These are phyloP conservation scores for Trametes sp. DNA, from an alignment of 1,284 basidiomycete genomes.

Conservation along the genomic window DNA sequence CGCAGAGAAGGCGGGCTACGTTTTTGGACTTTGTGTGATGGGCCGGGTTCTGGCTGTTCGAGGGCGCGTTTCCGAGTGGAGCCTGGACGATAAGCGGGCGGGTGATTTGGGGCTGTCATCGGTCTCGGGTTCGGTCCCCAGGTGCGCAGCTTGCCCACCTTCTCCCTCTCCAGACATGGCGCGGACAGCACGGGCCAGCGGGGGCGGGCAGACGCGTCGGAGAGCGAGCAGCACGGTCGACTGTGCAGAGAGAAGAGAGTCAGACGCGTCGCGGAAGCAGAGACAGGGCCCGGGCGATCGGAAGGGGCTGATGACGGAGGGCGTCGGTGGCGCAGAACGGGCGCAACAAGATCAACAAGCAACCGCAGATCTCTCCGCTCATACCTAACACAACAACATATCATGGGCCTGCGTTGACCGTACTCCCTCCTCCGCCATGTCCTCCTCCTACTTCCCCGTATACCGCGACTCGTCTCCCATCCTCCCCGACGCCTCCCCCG, in stretches of 20 bases:
- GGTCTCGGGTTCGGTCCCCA: not conserved
- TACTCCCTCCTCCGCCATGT: slow-evolving; percentile 3
- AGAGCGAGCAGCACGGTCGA: not conserved
- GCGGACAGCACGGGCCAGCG: not conserved
- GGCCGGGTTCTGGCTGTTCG: slow-evolving; percentile 12
- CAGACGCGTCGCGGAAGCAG: not conserved
- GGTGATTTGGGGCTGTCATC: slow-evolving; percentile 8
- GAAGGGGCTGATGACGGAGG: not conserved
- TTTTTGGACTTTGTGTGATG: slow-evolving; percentile 29
- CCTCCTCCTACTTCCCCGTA: slow-evolving; percentile 23
- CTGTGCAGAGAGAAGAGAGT: not conserved
- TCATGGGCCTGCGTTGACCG: too few relatives aligned
- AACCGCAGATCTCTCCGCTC: too few relatives aligned
- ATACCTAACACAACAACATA: too few relatives aligned
- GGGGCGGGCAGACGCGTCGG: not conserved
- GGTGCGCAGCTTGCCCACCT: slow-evolving; percentile 2
- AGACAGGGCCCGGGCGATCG: not conserved
- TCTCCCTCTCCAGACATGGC: slow-evolving; percentile 2
- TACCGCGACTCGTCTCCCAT: slow-evolving; percentile 25
- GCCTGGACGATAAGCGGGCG: slow-evolving; percentile 12
- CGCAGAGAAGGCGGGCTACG: slow-evolving; percentile 8
- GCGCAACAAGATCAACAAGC: not conserved
- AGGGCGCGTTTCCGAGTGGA: slow-evolving; percentile 33
- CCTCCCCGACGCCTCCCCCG: slow-evolving; percentile 12
- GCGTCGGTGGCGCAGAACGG: not conserved